Evolutionary conservation across 306 rosid species (phyloP).

Genomic region (Fragaria nilgerrensis): DNA sequence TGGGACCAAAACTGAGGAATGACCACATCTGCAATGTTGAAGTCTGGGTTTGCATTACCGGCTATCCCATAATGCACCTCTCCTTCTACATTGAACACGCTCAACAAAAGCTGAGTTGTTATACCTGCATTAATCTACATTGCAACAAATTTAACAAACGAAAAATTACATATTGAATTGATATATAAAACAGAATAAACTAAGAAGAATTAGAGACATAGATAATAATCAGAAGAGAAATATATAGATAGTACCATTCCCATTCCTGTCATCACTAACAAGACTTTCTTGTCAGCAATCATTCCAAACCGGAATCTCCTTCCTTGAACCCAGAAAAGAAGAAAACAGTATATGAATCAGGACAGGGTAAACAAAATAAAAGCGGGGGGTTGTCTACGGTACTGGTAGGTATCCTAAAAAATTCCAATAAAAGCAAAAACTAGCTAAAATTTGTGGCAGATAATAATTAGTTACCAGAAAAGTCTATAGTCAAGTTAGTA

Average conservation of each 20-base stretch:
- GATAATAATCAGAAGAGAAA: too few species aligned
- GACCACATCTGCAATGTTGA: slow-evolving; percentile 59
- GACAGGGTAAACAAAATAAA: too few species aligned
- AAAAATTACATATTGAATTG: too few species aligned
- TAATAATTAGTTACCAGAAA: too few species aligned
- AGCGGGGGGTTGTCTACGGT: too few species aligned
- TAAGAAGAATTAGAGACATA: too few species aligned
- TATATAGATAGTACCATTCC: slow-evolving; percentile 24
- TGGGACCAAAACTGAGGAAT: slow-evolving; percentile 62
- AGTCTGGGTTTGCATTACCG: slow-evolving; percentile 56
- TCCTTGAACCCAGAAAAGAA: slow-evolving; percentile 12
- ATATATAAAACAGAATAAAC: too few species aligned
- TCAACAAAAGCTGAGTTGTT: slow-evolving; percentile 59
- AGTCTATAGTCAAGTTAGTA: too few species aligned
- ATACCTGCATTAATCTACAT: slow-evolving; percentile 54
- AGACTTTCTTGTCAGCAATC: slow-evolving; percentile 27
- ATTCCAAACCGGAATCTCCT: slow-evolving; percentile 39
- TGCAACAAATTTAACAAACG: background rate
- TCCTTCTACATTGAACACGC: slow-evolving; percentile 49
- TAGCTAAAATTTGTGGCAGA: too few species aligned
- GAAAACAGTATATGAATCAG: too few species aligned
- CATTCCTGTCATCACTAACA: slow-evolving; percentile 42
- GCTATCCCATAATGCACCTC: slow-evolving; percentile 68
- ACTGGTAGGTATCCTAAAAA: too few species aligned
- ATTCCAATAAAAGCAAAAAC: too few species aligned